Evolutionary conservation across 257 asterid genomes (phyloP), one percentile per base, ranked within the genome.

Genomic region (Scutellaria barbata): DNA sequence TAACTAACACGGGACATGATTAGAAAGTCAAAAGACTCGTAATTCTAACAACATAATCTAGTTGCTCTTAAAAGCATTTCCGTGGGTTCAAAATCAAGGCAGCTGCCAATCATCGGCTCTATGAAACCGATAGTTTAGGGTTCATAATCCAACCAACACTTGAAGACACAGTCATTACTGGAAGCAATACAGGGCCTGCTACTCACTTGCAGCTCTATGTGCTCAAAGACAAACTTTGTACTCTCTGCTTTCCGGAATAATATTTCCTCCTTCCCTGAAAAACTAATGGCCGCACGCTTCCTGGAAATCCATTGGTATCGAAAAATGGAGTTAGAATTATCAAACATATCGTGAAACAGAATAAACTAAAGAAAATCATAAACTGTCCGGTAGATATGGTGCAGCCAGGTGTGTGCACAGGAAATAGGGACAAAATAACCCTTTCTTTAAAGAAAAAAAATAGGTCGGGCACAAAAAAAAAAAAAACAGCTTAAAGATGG

Each of bases 1-100:
- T 35, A 67, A 61, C 79, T 69, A 79, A 25, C 51, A 64, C 10
- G 79, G 79, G 42, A 78, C 69, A 63, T 39, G 61, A 54, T 54
- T 20, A 3, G 69, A 53, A 57, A 69, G 66, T 43, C 75, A 51
- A 66, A 30, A 66, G 54, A 74, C 58, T 65, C 30, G 10, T 18
- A 20, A 61, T 54, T 65, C 74, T 55, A 78, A 75, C 78, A 70
- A 65, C 56, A 77, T 69, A 43, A 48, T 55, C 65, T 67, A 55
- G 68, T 56, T 53, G 66, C 79, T 17, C 70, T 64, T 72, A 25
- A 33, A 82, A 75, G 77, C 76, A 76, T 59, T 47, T 74, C 63
- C 79, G 55, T 14, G 53, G 61, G 70, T 68, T 56, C 59, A 48
- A 46, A 69, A 63, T 25, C 63, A 72, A 76, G 73, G 80, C 68